A percentile compares a stretch with the other conserved stretches of the same genome.
Evolutionary conservation across 257 asterid genomes (phyloP).

Genomic region (Rehmannia glutinosa): DNA sequence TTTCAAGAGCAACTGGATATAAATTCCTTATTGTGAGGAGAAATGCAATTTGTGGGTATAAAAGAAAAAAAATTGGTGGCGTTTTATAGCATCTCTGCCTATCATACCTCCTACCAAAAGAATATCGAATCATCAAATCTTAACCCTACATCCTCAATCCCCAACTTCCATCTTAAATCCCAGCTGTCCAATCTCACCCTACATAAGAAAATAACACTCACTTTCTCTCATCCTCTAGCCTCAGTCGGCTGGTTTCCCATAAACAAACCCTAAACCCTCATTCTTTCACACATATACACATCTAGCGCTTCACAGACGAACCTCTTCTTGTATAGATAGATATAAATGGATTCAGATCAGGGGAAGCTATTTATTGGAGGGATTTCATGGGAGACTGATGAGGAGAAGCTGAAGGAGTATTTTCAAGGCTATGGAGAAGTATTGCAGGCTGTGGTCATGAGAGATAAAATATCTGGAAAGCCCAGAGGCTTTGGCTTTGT

Average conservation of each 20-base stretch:
- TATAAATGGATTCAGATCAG: slow-evolving; percentile 82
- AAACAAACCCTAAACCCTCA: slow-evolving; percentile 17
- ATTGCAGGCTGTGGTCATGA: slow-evolving; percentile 75
- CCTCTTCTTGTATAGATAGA: neutral
- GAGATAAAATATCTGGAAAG: slow-evolving; percentile 68
- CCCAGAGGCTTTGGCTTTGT: slow-evolving; percentile 88
- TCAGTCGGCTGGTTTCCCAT: slow-evolving; percentile 18
- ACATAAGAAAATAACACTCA: neutral
- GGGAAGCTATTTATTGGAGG: slow-evolving; percentile 91
- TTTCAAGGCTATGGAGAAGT: slow-evolving; percentile 75
- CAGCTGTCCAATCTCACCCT: neutral
- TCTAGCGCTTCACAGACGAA: too few relatives aligned
- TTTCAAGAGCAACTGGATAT: too few relatives aligned
- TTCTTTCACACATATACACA: neutral
- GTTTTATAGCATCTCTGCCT: too few relatives aligned
- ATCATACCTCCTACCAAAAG: too few relatives aligned
- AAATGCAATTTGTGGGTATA: too few relatives aligned
- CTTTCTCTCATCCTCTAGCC: neutral
- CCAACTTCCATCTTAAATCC: neutral
- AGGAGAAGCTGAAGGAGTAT: slow-evolving; percentile 73
- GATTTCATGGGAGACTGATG: slow-evolving; percentile 83
- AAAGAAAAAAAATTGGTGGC: too few relatives aligned
- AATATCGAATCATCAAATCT: slow-evolving; percentile 30
- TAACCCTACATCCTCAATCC: slow-evolving; percentile 28
- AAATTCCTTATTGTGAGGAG: too few relatives aligned